Percentiles rank a stretch among this genome's conserved stretches.
Evolutionary conservation across 2,329 filamentous ascomycete species (phyloP).

Genomic region (Fusarium sp.): DNA sequence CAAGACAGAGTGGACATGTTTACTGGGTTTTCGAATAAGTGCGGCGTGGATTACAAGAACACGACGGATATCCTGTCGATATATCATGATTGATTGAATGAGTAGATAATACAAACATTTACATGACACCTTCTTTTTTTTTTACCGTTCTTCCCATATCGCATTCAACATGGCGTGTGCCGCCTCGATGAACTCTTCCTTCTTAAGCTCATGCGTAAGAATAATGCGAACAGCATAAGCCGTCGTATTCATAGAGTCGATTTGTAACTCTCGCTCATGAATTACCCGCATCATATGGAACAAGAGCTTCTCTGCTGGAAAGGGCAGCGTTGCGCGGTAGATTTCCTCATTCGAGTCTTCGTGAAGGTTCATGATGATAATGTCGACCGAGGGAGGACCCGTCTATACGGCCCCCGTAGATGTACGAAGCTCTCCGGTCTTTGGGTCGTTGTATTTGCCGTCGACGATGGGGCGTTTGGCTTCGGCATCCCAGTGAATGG

Average conservation of each 20-base stretch:
- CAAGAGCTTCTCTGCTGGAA: background rate
- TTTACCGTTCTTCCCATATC: background rate
- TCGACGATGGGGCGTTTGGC: background rate
- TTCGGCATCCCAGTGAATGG: background rate
- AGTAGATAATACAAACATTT: background rate
- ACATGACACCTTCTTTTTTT: too few species aligned
- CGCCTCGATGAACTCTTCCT: background rate
- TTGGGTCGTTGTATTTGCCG: background rate
- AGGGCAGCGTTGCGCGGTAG: background rate
- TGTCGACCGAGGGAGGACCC: background rate
- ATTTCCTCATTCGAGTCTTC: background rate
- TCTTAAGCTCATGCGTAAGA: background rate
- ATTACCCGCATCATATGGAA: background rate
- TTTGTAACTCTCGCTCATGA: background rate
- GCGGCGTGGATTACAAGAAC: constrained; percentile 40
- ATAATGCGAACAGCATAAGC: background rate
- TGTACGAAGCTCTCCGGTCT: background rate
- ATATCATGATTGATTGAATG: constrained; percentile 17
- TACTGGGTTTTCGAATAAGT: constrained; percentile 37
- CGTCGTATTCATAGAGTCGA: background rate
- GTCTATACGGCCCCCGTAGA: background rate
- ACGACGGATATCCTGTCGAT: constrained; percentile 39
- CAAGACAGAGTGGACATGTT: constrained; percentile 31
- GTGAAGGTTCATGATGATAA: background rate
- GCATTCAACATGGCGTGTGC: background rate